Percentiles rank a stretch among this genome's conserved stretches.
phyloP scores from a whole-genome alignment of 225 moss, liverwort and hornwort genomes.

The Pseudisothecium myosuroides region DNA sequence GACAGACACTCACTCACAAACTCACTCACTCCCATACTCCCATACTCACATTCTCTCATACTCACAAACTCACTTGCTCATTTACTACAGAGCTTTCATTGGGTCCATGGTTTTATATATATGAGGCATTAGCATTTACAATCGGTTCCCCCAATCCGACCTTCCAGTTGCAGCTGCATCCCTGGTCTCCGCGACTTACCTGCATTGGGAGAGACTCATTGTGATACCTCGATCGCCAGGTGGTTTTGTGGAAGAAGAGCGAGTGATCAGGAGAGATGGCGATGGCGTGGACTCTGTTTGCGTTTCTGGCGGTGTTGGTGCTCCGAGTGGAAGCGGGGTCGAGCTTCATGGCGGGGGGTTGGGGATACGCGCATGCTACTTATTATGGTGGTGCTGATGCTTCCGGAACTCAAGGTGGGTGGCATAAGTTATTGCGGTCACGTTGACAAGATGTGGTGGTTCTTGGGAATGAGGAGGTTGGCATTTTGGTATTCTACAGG shows the following conservation, averaged over 20 bases:
- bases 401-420: conserved; percentile 48
- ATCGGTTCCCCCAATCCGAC: neutral
- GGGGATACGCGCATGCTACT: conserved; percentile 46
- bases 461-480: neutral
- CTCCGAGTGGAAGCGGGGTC: conserved; percentile 12
- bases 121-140: neutral
- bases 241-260: neutral
- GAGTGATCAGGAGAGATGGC: neutral
- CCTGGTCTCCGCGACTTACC: neutral
- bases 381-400: conserved; percentile 55
- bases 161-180: neutral
- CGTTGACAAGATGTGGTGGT: neutral
- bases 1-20: neutral
- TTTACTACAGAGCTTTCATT: neutral
- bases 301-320: neutral
- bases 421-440: neutral
- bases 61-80: neutral
- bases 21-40: neutral
- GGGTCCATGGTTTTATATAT: neutral
- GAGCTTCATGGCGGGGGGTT: conserved; percentile 10
- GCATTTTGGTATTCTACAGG: neutral
- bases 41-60: neutral
- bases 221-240: neutral
- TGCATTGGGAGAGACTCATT: neutral
- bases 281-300: neutral